Conservation (phyloP, 805 yeast species). For the Saturnispora gosingensis region DNA sequence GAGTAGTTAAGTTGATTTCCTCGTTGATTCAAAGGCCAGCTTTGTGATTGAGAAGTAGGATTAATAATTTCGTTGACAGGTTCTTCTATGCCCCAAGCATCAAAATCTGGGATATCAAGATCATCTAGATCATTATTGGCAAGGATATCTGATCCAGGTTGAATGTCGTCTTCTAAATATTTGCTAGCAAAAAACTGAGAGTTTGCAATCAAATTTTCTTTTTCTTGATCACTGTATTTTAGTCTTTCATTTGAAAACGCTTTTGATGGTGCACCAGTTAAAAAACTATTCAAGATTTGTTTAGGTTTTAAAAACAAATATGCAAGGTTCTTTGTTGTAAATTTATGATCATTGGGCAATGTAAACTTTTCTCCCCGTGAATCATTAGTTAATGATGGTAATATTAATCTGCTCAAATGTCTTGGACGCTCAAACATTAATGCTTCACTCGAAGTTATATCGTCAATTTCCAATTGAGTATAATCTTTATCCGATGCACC, state of each 20-base stretch:
- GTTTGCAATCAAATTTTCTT: slow-evolving; percentile 34
- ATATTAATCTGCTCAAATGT: slow-evolving; percentile 15
- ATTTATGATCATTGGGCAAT: slow-evolving; percentile 43
- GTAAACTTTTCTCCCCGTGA: slow-evolving; percentile 20
- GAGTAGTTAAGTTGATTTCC: slow-evolving; percentile 27
- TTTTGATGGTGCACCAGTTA: slow-evolving; percentile 14
- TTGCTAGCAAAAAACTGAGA: slow-evolving; percentile 43
- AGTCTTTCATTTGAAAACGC: neutral
- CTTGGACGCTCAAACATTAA: slow-evolving; percentile 22
- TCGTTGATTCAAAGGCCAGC: neutral
- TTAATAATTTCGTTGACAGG: neutral
- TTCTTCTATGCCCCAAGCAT: slow-evolving; percentile 3
- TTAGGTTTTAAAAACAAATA: slow-evolving; percentile 39
- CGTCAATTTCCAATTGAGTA: neutral
- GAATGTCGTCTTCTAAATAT: slow-evolving; percentile 26
- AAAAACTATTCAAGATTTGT: slow-evolving; percentile 22
- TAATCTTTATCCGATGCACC: slow-evolving; percentile 18
- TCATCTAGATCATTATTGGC: slow-evolving; percentile 30
- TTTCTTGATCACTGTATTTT: slow-evolving; percentile 12
- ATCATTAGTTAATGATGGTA: slow-evolving; percentile 18
- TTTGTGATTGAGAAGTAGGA: neutral
- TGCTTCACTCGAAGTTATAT: slow-evolving; percentile 12
- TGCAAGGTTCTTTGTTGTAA: slow-evolving; percentile 39
- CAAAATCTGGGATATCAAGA: slow-evolving; percentile 12
- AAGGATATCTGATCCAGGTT: slow-evolving; percentile 20